Evolutionary conservation across 1,284 basidiomycete genomes (phyloP).

Genomic region (Irpex rosettiformis): DNA sequence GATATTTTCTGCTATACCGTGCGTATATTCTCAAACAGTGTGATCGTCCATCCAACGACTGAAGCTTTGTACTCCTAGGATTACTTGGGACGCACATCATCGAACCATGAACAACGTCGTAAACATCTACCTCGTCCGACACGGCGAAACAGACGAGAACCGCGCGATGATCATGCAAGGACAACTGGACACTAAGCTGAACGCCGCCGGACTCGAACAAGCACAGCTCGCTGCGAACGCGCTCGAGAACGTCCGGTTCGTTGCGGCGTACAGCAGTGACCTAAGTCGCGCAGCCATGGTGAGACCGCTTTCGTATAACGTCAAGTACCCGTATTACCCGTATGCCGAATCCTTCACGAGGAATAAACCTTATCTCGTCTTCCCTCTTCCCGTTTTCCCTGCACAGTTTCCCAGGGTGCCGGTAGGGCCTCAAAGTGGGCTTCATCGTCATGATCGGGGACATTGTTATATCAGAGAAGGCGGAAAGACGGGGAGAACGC

Average conservation of each 20-base stretch:
- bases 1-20: too few species aligned
- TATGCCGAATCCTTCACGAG: too few species aligned
- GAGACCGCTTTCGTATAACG: slow-evolving; percentile 19
- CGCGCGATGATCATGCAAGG: slow-evolving; percentile 62
- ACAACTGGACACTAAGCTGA: slow-evolving; percentile 62
- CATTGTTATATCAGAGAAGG: not conserved
- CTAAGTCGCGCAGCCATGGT: slow-evolving; percentile 58
- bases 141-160: slow-evolving; percentile 75
- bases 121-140: slow-evolving; percentile 61
- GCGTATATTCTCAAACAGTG: too few species aligned
- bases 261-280: slow-evolving; percentile 61
- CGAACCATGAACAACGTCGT: slow-evolving; percentile 17
- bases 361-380: too few species aligned
- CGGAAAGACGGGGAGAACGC: not conserved
- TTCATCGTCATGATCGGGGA: not conserved
- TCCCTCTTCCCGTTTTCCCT: too few species aligned
- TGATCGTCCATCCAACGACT: too few species aligned
- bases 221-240: slow-evolving; percentile 49
- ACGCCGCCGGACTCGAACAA: slow-evolving; percentile 54
- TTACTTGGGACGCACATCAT: too few species aligned
- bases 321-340: not conserved
- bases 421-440: not conserved
- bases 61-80: too few species aligned
- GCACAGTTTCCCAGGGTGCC: not conserved
- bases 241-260: slow-evolving; percentile 49